These are phyloP conservation scores for Lecanosticta acicola DNA, from an alignment of 2,329 filamentous ascomycete genomes.

Conservation along the genomic window DNA sequence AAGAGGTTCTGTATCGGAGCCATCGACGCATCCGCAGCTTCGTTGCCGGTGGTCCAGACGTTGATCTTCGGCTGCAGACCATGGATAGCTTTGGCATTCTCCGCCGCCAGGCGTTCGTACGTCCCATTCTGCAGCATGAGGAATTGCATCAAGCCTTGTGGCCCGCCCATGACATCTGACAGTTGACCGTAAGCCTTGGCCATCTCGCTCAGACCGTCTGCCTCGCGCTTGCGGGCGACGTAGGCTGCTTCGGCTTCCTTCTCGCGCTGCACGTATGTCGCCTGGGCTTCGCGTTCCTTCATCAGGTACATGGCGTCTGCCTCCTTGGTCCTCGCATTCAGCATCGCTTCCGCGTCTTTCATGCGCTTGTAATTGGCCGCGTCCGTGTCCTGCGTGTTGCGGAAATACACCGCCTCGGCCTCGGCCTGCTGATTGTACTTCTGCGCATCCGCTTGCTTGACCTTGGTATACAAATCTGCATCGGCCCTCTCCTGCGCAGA, in stretches of 20 bases:
- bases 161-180: slow-evolving; percentile 67
- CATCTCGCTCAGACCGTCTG: slow-evolving; percentile 70
- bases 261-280: slow-evolving; percentile 14
- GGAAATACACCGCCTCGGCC: slow-evolving; percentile 50
- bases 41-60: slow-evolving; percentile 74
- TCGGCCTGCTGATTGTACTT: slow-evolving; percentile 57
- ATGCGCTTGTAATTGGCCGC: slow-evolving; percentile 36
- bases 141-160: slow-evolving; percentile 72
- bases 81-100: slow-evolving; percentile 68
- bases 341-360: slow-evolving; percentile 27
- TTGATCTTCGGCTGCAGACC: slow-evolving; percentile 85
- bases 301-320: slow-evolving; percentile 33
- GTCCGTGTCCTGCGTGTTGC: slow-evolving; percentile 37
- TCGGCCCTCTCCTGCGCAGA: slow-evolving; percentile 46
- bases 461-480: slow-evolving; percentile 46
- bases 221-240: slow-evolving; percentile 62
- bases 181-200: slow-evolving; percentile 73
- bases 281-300: slow-evolving; percentile 41
- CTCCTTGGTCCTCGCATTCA: slow-evolving; percentile 20
- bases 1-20: slow-evolving; percentile 64
- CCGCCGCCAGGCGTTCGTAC: slow-evolving; percentile 69
- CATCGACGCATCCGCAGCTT: slow-evolving; percentile 49
- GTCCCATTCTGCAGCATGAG: slow-evolving; percentile 82
- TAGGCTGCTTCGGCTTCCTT: slow-evolving; percentile 48
- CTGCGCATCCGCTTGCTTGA: slow-evolving; percentile 45